A percentile compares a stretch with the other conserved stretches of the same genome.
phyloP scores from a whole-genome alignment of 1,284 basidiomycete genomes.

The Moesziomyces aphidis region DNA sequence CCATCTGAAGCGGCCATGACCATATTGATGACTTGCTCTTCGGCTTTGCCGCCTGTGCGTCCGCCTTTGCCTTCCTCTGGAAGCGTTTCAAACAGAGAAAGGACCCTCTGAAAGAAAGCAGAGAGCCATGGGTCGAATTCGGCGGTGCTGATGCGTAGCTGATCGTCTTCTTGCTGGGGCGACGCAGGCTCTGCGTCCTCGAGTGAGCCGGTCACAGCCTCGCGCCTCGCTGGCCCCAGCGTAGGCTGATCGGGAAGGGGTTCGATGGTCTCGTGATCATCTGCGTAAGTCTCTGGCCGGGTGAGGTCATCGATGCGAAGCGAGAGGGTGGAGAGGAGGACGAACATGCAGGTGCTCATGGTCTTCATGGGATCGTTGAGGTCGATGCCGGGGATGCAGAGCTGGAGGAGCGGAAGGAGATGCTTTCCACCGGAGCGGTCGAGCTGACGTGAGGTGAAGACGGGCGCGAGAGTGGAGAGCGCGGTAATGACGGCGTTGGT shows the following conservation, averaged over 20 bases:
- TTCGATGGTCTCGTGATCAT: constrained; percentile 38
- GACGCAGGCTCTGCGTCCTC: constrained; percentile 14
- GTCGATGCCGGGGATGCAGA: constrained; percentile 92
- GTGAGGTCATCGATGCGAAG: constrained; percentile 85
- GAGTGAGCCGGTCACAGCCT: not conserved
- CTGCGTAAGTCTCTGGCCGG: constrained; percentile 52
- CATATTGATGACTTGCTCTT: constrained; percentile 84
- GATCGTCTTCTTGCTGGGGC: constrained; percentile 71
- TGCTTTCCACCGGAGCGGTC: constrained; percentile 88
- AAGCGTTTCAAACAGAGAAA: constrained; percentile 89
- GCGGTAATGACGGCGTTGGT: constrained; percentile 78
- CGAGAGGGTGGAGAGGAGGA: constrained; percentile 80
- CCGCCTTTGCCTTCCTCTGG: constrained; percentile 85
- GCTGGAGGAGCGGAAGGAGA: constrained; percentile 85
- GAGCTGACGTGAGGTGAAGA: constrained; percentile 80
- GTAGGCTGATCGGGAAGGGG: constrained; percentile 22
- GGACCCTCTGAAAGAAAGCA: constrained; percentile 84
- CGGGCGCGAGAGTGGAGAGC: constrained; percentile 82
- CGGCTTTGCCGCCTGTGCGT: constrained; percentile 84
- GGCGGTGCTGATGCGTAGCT: constrained; percentile 73
- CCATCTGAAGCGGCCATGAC: constrained; percentile 85
- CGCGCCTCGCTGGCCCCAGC: constrained; percentile 42
- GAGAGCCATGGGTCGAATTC: constrained; percentile 92
- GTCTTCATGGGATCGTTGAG: constrained; percentile 95
- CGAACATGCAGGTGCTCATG: constrained; percentile 79